Percentiles rank a stretch among this genome's conserved stretches.
Evolutionary conservation across 768 basidiomycete genomes (phyloP).

Genomic region (Lentinula guzmanii): DNA sequence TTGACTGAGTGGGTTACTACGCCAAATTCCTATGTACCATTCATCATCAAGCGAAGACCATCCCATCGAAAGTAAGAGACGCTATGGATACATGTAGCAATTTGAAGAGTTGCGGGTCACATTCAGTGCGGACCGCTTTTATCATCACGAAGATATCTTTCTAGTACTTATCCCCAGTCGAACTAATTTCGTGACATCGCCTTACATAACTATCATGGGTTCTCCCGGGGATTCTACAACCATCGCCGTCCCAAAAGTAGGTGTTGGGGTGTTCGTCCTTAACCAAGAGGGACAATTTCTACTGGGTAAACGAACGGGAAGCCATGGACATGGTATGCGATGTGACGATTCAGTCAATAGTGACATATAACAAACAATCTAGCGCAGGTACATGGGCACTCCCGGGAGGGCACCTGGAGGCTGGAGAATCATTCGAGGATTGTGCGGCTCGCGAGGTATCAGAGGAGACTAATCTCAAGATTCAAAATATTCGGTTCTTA

Average conservation of each 20-base stretch:
- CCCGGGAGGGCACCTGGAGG: slow-evolving; percentile 2
- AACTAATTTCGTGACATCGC: neutral
- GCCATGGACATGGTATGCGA: neutral
- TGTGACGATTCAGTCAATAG: neutral
- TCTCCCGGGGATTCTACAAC: neutral
- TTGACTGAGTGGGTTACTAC: no score
- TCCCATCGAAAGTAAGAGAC: no score
- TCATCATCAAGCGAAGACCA: no score
- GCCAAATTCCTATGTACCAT: no score
- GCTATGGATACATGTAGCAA: no score
- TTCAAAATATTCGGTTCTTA: neutral
- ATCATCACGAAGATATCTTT: no score
- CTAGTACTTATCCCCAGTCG: no score
- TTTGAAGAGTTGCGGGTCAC: no score
- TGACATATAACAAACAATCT: neutral
- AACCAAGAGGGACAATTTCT: neutral
- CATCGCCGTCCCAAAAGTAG: neutral
- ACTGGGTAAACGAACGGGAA: neutral
- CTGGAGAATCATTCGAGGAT: neutral
- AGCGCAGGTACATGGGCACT: slow-evolving; percentile 1
- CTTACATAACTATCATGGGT: neutral
- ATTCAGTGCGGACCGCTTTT: no score
- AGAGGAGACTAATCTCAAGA: slow-evolving; percentile 1
- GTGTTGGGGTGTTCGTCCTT: slow-evolving; percentile 1
- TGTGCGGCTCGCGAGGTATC: slow-evolving; percentile 1